Base-by-base conservation (phyloP, 225 moss, liverwort and hornwort genomes). In the Rhytidiadelphus loreus region DNA sequence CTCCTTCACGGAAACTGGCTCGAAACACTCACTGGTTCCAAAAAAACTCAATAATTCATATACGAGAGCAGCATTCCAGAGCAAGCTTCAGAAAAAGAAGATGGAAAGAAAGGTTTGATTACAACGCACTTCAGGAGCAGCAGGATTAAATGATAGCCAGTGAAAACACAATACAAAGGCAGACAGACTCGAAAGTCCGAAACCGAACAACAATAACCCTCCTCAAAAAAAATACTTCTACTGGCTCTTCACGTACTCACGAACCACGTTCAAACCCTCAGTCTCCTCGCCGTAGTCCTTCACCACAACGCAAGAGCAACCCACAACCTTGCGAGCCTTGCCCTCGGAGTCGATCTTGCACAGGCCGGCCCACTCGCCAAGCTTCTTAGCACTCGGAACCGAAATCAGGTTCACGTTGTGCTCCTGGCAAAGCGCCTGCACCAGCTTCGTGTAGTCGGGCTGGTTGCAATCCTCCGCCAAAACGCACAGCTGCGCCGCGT, bases 401-500 rank as follows among this genome's bases (percentile, higher is more conserved):
- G 93, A 92, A 52, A 93, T 93, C 14, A 93, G 69, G 81, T 90
- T 93, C 57, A 92, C 93, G 71, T 92, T 93, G 78, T 93, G 93
- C 93, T 93, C 93, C 70, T 90, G 92, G 87, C 93, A 93, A 46
- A 93, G 83, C 35, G 92, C 93, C 89, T 93, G 93, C 91, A 93
- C 93, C 17, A 93, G 87, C 91, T 90, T 93, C 79, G 93, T 93
- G 90, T 93, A 93, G 75, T 93, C 92, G 41, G 92, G 93, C 93
- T 93, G 92, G 88, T 93, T 92, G 91, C 93, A 93, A 44, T 93
- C 93, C 90, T 93, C 93, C n/a, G 93, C 93, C 85, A 93, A 62
- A 60, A 93, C 93, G 82, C 93, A 93, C 87, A 93, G 90, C 91
- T 93, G 93, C 86, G 93, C 93, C 19, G 93, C 89, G 89, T 93